These are phyloP conservation scores for Blakeslea trispora DNA, from an alignment of 371 early-diverging fungal genomes.

Conservation along the genomic window DNA sequence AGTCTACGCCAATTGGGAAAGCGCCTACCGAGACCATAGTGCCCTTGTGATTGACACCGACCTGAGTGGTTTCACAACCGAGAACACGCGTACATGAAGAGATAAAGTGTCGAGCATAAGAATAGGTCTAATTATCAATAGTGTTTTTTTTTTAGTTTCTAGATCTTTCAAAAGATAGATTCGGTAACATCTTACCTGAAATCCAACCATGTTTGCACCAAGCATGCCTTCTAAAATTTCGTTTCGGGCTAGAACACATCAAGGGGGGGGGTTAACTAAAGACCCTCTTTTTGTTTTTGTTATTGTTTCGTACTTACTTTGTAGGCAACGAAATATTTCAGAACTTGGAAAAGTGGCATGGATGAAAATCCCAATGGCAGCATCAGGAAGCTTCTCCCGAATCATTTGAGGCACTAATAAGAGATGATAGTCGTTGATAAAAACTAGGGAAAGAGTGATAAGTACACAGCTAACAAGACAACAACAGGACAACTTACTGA, in stretches of 20 bases:
- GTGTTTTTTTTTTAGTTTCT: no score
- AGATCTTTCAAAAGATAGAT: no score
- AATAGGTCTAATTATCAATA: constrained; percentile 78
- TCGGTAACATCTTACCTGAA: constrained; percentile 63
- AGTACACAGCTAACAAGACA: background rate
- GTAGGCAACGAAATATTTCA: constrained; percentile 92
- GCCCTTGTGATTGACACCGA: constrained; percentile 80
- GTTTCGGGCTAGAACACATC: constrained; percentile 62
- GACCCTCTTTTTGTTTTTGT: constrained; percentile 4
- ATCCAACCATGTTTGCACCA: constrained; percentile 86
- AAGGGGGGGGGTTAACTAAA: constrained; percentile 1
- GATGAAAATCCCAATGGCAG: constrained; percentile 94
- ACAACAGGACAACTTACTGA: constrained; percentile 57
- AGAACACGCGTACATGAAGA: constrained; percentile 91
- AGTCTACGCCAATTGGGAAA: constrained; percentile 98
- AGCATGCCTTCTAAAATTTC: constrained; percentile 89
- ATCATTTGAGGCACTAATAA: constrained; percentile 91
- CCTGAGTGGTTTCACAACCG: constrained; percentile 87
- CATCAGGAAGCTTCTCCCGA: constrained; percentile 75
- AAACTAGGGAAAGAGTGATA: constrained; percentile 61
- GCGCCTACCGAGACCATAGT: constrained; percentile 81
- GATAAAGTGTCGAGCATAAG: constrained; percentile 97
- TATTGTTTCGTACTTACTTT: constrained; percentile 55
- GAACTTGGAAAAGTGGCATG: constrained; percentile 98
- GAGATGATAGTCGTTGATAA: constrained; percentile 99